Conservation (phyloP, 768 basidiomycete genomes). For the Calvatia gigantea region DNA sequence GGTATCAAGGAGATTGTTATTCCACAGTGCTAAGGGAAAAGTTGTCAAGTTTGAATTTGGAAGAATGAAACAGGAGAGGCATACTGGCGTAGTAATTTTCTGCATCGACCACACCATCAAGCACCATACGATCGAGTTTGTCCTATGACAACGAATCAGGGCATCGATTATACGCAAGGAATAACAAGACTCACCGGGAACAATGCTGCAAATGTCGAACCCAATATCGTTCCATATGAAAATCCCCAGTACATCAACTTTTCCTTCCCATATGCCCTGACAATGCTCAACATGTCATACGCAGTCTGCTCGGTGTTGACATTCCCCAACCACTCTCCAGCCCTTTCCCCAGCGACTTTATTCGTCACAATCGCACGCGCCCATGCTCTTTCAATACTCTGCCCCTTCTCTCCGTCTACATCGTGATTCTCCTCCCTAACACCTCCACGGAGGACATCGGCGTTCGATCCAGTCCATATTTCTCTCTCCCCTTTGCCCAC, state of each 20-base stretch:
- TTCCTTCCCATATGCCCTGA: constrained; percentile 24
- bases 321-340: constrained; percentile 24
- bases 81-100: constrained; percentile 36
- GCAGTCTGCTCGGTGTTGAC: constrained; percentile 35
- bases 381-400: constrained; percentile 25
- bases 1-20: constrained; percentile 32
- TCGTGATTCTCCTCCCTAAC: background rate
- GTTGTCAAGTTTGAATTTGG: background rate
- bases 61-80: background rate
- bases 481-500: background rate
- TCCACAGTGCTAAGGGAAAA: constrained; percentile 26
- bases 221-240: constrained; percentile 23
- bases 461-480: constrained; percentile 4
- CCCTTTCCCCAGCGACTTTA: constrained; percentile 23
- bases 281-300: constrained; percentile 33
- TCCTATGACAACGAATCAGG: constrained; percentile 21
- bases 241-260: constrained; percentile 34
- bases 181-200: constrained; percentile 17
- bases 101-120: constrained; percentile 39
- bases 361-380: constrained; percentile 28
- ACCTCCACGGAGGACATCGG: constrained; percentile 25
- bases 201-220: constrained; percentile 20
- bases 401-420: background rate
- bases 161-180: background rate
- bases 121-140: constrained; percentile 33